Conservation (phyloP, 1,284 basidiomycete species). For the Kalmanozyma brasiliensis region DNA sequence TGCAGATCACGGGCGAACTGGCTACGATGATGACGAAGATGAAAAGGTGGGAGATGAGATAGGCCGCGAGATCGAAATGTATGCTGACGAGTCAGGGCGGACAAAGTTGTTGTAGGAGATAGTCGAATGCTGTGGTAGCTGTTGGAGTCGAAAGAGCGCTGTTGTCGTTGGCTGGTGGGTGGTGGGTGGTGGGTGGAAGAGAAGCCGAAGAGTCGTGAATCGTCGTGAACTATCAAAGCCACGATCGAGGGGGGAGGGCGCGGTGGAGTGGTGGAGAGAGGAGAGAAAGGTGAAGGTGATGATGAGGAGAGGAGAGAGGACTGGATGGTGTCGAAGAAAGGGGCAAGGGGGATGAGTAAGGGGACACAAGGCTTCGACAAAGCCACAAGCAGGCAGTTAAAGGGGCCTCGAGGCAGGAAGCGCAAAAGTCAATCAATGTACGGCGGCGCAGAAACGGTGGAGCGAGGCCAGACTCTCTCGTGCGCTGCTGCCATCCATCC, state of each 20-base stretch:
- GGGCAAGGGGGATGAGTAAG: conserved; percentile 3
- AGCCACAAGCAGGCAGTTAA: neutral
- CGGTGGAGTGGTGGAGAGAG: conserved; percentile 9
- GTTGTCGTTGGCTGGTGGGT: conserved; percentile 2
- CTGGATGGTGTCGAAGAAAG: neutral
- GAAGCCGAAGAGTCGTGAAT: conserved; percentile 7
- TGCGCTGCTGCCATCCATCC: too few relatives aligned
- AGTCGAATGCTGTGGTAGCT: conserved; percentile 37
- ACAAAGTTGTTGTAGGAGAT: too few relatives aligned
- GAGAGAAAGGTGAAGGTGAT: conserved; percentile 5
- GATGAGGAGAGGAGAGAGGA: neutral
- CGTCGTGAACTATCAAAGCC: conserved; percentile 46
- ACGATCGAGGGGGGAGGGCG: conserved; percentile 21
- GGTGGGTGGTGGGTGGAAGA: neutral
- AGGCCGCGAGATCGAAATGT: conserved; percentile 14
- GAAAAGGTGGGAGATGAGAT: conserved; percentile 8
- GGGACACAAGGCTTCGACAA: neutral
- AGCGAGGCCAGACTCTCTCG: too few relatives aligned
- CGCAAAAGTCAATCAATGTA: too few relatives aligned
- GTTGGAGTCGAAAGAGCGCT: conserved; percentile 9
- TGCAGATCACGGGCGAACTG: conserved; percentile 29
- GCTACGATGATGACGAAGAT: conserved; percentile 11
- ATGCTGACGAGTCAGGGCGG: conserved; percentile 17
- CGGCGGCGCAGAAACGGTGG: too few relatives aligned
- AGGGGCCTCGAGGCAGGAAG: too few relatives aligned